Base-by-base conservation (phyloP, 2,329 filamentous ascomycete genomes). In the Aspergillus hiratsukae region DNA sequence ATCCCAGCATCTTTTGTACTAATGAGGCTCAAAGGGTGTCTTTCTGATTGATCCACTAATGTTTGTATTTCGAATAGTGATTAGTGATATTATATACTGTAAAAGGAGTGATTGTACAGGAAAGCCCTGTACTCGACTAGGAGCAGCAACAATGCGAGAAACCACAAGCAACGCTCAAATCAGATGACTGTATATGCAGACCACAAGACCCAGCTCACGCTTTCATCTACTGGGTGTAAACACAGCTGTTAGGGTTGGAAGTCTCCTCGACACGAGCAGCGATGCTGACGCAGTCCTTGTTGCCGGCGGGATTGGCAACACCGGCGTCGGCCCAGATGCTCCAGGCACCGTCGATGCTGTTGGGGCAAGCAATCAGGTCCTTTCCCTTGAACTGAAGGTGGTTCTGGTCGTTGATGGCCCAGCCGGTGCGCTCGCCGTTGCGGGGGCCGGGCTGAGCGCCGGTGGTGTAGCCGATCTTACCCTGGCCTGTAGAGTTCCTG, bases 291-390 rank as follows among this genome's bases (percentile, higher is more conserved):
- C 75, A 78, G 61, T 68, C 51, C 48, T 63, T 28, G 64, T 71
- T 70, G 23, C 60, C 75, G 29, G 29, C 69, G 4, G 69, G 69
- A 59, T 68, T 69, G 14, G 56, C 31, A 11, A 67, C 56, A 21
- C 69, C 69, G 29, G 65, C 60, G 8, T 56, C 53, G 21, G 61
- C 67, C 69, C 69, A 71, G 55, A 72, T 69, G 59, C 65, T 69
- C 59, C 75, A 83, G 19, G 78, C 69, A 5, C 72, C 75, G 2
- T 77, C 72, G 54, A 72, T 65, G 64, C 72, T 70, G 63, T 69
- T 70, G 41, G 82, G 81, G 76, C 84, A 87, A 23, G 82, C 83
- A 51, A 82, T 65, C 64, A 84, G 76, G 55, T 71, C 66, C 2
- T 58, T 57, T 48, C 76, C 76, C 35, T 72, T 67, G 61, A 85